Evolutionary conservation across 768 basidiomycete species (phyloP).

Genomic region (Kwoniella sp.): DNA sequence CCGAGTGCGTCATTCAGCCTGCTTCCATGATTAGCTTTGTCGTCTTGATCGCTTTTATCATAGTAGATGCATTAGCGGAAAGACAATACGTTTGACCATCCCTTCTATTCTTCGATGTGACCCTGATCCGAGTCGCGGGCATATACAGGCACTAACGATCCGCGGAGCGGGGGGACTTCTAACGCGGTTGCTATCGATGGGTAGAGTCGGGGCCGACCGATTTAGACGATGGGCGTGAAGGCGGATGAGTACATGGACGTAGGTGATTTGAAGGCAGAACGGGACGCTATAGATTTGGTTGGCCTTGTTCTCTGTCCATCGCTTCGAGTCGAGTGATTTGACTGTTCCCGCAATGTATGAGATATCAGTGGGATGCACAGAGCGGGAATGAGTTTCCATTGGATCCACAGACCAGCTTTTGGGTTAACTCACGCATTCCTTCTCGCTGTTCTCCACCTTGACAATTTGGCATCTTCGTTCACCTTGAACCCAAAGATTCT

Average conservation of each 20-base stretch:
- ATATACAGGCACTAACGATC: not conserved
- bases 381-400: no score
- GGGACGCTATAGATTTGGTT: constrained; percentile 9
- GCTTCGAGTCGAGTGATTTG: constrained; percentile 56
- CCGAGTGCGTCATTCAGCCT: not conserved
- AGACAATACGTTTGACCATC: not conserved
- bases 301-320: constrained; percentile 25
- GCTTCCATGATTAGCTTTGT: not conserved
- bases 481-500: constrained; percentile 97
- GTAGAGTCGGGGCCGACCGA: no score
- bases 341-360: constrained; percentile 43
- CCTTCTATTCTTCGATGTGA: not conserved
- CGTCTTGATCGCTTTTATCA: not conserved
- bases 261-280: not conserved
- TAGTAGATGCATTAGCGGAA: not conserved
- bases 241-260: no score
- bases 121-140: not conserved
- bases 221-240: no score
- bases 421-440: constrained; percentile 73
- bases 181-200: no score
- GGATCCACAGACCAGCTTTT: no score
- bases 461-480: constrained; percentile 86
- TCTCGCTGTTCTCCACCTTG: constrained; percentile 93
- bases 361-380: not conserved
- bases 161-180: not conserved